Conservation (phyloP, 116 monocot genomes). For the Cymodocea nodosa region DNA sequence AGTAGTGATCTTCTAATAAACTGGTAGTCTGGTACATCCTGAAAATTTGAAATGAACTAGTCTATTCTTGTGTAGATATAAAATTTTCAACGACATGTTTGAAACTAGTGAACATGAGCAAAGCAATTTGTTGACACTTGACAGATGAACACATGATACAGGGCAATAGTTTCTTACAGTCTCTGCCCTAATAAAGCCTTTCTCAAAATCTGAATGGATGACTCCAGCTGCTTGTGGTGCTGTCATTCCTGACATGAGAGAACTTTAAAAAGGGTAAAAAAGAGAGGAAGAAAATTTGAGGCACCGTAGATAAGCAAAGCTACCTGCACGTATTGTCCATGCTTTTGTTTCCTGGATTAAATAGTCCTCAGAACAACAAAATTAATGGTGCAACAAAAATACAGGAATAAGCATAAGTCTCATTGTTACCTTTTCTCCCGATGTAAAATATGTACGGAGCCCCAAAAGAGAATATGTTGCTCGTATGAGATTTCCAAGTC, state of each 20-base stretch:
- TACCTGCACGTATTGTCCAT: constrained; percentile 89
- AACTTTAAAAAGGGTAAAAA: not conserved
- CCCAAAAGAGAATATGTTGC: constrained; percentile 84
- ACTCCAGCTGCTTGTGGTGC: constrained; percentile 99
- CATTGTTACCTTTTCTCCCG: constrained; percentile 81
- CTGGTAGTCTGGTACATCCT: too few relatives aligned
- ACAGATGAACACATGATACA: not conserved
- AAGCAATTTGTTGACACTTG: not conserved
- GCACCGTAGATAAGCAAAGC: not conserved
- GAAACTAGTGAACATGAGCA: too few relatives aligned
- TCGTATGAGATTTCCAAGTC: constrained; percentile 94
- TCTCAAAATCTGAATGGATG: constrained; percentile 99
- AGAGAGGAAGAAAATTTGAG: not conserved
- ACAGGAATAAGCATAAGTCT: not conserved
- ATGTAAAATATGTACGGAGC: constrained; percentile 84
- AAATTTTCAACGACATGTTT: not conserved
- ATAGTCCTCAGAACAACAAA: not conserved
- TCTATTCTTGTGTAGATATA: not conserved
- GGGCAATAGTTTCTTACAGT: constrained; percentile 46
- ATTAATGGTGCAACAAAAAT: not conserved
- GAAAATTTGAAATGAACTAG: too few relatives aligned
- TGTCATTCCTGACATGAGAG: constrained; percentile 64
- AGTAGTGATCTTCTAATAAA: too few relatives aligned
- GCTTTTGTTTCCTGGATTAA: constrained; percentile 91
- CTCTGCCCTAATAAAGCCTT: constrained; percentile 98